Evolutionary conservation across 352 stramenopile genomes (phyloP).

Genomic region (Ophiocytium majus): DNA sequence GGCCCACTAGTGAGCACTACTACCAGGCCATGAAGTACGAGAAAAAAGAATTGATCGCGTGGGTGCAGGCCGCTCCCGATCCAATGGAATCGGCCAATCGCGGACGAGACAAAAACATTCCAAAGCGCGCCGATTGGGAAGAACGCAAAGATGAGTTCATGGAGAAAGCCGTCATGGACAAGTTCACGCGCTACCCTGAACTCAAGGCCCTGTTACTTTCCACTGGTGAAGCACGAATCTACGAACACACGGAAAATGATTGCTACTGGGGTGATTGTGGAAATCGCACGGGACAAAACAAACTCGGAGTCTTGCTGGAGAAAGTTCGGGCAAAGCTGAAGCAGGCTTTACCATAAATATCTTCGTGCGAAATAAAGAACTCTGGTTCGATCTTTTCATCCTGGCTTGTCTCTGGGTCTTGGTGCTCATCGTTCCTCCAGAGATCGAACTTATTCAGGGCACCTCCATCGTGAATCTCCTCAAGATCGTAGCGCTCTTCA

Average conservation of each 20-base stretch:
- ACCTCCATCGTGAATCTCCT: too few relatives aligned
- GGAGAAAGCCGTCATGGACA: not conserved
- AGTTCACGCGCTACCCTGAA: not conserved
- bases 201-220: slow-evolving; percentile 1
- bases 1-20: slow-evolving; percentile 1
- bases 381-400: too few relatives aligned
- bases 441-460: too few relatives aligned
- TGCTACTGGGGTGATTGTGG: slow-evolving; percentile 14
- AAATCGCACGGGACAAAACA: slow-evolving; percentile 6
- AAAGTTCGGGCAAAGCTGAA: not conserved
- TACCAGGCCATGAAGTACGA: slow-evolving; percentile 4
- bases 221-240: not conserved
- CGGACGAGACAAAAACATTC: not conserved
- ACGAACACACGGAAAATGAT: not conserved
- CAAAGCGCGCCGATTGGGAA: not conserved
- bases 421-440: too few relatives aligned
- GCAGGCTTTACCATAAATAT: too few relatives aligned
- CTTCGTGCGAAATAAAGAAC: too few relatives aligned
- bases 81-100: slow-evolving; percentile 9
- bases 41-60: not conserved
- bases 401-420: too few relatives aligned
- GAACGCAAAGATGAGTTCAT: not conserved
- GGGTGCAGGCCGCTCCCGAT: not conserved
- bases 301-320: not conserved
- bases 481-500: too few relatives aligned